Base-by-base conservation (phyloP, 2,329 filamentous ascomycete genomes). In the Aureobasidium sp. region DNA sequence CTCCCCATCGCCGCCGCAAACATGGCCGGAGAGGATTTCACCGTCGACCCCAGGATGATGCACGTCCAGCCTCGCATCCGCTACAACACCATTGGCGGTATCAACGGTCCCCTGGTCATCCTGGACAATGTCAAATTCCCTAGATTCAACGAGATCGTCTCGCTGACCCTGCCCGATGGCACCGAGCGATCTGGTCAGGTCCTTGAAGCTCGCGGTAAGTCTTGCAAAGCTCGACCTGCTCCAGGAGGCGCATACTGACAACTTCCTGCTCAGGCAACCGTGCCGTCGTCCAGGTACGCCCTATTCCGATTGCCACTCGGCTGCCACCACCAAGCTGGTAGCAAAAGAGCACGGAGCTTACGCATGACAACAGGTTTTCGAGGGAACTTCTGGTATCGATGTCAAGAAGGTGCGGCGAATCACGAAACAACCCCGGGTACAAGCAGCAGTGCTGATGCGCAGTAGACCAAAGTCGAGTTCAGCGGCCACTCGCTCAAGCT, bases 91-190 rank as follows among this genome's bases (percentile, higher is more conserved):
- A 91, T 99, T 73, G 90, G 91, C 72, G 93, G 93, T 80, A 87
- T 99, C 77, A 99, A 99, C 79, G 94, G 94, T 62, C 94, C 94
- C 70, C 84, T 99, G 76, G 94, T 99, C 73, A 93, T 99, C 72
- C 84, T 99, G 67, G 94, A 97, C 74, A 95, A 95, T 84, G 93
- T 99, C 81, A 99, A 99, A 87, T 95, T 91, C 75, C 94, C 94
- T 65, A 83, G 86, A 74, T 99, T 89, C 82, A 97, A 96, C 77
- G 94, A 99, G 79, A 99, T 99, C 74, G 94, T 99, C 67, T 91
- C 88, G 64, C 78, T 99, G 75, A 97, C 93, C 38, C 85, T 99
- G 65, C 90, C 94, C 67, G 94, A 99, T 87, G 94, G 94, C 75
- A 88, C 90, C 51, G 86, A 93, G 78, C 84, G 94, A 71, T 92